These are phyloP conservation scores for Cystobasidium tubakii DNA, from an alignment of 768 basidiomycete species.

Conservation along the genomic window DNA sequence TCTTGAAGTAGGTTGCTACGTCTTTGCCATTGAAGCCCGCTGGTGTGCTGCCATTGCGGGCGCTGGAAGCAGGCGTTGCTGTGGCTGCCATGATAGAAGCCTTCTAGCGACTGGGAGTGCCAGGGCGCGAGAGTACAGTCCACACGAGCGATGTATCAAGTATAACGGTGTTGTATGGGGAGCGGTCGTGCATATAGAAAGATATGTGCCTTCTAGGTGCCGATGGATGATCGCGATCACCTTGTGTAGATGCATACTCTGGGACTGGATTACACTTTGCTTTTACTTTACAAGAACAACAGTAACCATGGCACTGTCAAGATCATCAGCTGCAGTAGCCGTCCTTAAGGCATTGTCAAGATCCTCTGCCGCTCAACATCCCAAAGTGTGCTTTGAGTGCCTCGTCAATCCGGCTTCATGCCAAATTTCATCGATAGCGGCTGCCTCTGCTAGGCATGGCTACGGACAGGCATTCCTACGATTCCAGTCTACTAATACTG, in stretches of 20 bases:
- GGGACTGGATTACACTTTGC: not conserved
- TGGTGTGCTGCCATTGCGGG: not conserved
- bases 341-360: not conserved
- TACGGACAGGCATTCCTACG: not conserved
- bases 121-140: too few relatives aligned
- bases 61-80: not conserved
- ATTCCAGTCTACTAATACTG: not conserved
- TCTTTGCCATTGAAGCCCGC: conserved; percentile 2
- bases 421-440: conserved; percentile 12
- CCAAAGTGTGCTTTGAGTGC: not conserved
- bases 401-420: not conserved
- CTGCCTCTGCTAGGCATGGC: not conserved
- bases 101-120: too few relatives aligned
- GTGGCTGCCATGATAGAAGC: not conserved
- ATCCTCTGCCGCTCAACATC: not conserved
- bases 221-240: not conserved
- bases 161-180: too few relatives aligned
- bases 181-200: too few relatives aligned
- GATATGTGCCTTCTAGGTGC: too few relatives aligned
- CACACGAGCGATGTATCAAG: too few relatives aligned
- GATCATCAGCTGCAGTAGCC: not conserved
- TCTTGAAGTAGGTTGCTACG: not conserved
- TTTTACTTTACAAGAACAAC: not conserved
- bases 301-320: not conserved
- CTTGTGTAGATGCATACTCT: not conserved